A percentile compares a stretch with the other conserved stretches of the same genome.
Conservation (phyloP, 768 basidiomycete species). For the Phaffia australis region DNA sequence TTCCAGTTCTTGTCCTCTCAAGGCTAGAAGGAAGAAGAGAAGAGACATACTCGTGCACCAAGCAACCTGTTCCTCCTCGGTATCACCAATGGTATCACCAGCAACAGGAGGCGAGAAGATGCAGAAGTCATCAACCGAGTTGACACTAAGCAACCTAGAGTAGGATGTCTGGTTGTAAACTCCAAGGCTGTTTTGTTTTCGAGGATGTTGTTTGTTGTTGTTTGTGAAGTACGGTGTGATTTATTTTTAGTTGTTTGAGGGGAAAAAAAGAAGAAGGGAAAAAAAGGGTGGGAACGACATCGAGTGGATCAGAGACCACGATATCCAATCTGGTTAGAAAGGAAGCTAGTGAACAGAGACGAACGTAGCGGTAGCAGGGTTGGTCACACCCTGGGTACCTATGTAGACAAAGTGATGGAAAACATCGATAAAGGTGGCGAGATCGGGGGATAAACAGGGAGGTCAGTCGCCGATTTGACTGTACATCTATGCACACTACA, state of each 20-base stretch:
- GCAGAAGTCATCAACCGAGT: conserved; percentile 27
- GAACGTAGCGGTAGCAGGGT: conserved; percentile 2
- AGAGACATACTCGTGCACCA: conserved; percentile 26
- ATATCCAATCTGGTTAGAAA: background rate
- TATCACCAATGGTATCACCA: conserved; percentile 50
- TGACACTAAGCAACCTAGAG: conserved; percentile 20
- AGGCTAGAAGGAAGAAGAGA: background rate
- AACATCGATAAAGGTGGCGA: background rate
- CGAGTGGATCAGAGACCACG: no score
- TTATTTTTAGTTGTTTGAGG: no score
- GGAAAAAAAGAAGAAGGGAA: no score
- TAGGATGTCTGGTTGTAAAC: conserved; percentile 24
- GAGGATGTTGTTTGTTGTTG: background rate
- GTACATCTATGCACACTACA: no score
- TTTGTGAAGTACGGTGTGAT: no score
- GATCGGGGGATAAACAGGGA: background rate
- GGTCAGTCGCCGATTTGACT: background rate
- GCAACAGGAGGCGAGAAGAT: conserved; percentile 35
- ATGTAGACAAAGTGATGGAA: no score
- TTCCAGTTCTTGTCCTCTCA: background rate
- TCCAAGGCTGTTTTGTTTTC: background rate
- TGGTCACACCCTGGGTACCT: conserved; percentile 11
- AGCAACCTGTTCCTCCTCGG: conserved; percentile 41
- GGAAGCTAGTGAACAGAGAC: background rate
- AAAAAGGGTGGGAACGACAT: no score